phyloP scores from a whole-genome alignment of 805 yeast species.

The Wickerhamiella australiensis region DNA sequence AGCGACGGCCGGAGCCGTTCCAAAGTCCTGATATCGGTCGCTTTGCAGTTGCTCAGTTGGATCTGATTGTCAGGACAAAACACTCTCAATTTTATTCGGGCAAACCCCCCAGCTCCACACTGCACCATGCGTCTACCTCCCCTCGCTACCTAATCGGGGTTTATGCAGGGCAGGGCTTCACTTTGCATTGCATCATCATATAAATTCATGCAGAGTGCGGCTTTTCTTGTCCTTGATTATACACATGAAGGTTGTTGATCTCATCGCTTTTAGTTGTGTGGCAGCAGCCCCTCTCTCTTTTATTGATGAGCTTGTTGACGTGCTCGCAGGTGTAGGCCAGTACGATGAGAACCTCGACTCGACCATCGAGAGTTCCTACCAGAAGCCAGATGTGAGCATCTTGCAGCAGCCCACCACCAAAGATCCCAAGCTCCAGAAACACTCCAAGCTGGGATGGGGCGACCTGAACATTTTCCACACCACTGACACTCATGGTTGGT shows the following conservation, averaged over 20 bases:
- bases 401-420: conserved; percentile 10
- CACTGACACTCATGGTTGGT: conserved; percentile 96
- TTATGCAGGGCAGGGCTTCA: no score
- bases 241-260: conserved; percentile 14
- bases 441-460: conserved; percentile 40
- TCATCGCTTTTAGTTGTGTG: conserved; percentile 16
- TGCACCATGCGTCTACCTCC: no score
- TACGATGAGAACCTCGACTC: neutral
- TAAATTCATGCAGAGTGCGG: no score
- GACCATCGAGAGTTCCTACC: neutral
- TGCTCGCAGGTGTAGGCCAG: neutral
- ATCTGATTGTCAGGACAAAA: no score
- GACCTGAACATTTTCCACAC: conserved; percentile 79
- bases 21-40: no score
- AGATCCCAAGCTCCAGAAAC: conserved; percentile 8
- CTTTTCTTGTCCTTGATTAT: no score
- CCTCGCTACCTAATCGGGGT: no score
- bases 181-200: no score
- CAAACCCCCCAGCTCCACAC: no score
- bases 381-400: neutral
- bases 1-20: no score
- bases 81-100: no score
- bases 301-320: conserved; percentile 1
- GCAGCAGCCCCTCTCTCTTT: conserved; percentile 23
- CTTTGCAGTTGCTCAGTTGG: no score